phyloP scores from a whole-genome alignment of 2,329 filamentous ascomycete species.

The Cladophialophora carrionii region DNA sequence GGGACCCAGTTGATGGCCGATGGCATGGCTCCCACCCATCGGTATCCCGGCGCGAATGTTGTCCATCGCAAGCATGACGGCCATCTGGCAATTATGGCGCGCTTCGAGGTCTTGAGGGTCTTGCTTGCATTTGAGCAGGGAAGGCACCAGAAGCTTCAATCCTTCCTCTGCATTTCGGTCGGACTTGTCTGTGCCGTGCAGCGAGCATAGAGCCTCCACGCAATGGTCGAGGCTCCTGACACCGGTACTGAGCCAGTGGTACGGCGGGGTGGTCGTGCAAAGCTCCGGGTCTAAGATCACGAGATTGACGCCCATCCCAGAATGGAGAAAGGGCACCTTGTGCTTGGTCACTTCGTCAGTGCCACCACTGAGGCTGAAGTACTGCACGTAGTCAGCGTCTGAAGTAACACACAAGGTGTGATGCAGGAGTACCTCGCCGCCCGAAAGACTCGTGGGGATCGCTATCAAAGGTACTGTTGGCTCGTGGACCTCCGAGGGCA shows the following conservation, averaged over 20 bases:
- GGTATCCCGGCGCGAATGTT: slow-evolving; percentile 20
- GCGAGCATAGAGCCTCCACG: slow-evolving; percentile 57
- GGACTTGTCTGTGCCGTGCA: slow-evolving; percentile 40
- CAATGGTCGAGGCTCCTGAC: slow-evolving; percentile 62
- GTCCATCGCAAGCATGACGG: slow-evolving; percentile 46
- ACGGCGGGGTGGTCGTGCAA: slow-evolving; percentile 54
- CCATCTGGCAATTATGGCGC: slow-evolving; percentile 53
- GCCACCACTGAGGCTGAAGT: slow-evolving; percentile 17
- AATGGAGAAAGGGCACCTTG: slow-evolving; percentile 15
- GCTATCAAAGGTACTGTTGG: slow-evolving; percentile 45
- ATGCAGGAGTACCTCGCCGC: slow-evolving; percentile 31
- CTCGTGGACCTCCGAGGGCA: slow-evolving; percentile 48
- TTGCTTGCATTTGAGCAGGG: slow-evolving; percentile 47
- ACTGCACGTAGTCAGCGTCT: slow-evolving; percentile 2
- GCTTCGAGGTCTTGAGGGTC: slow-evolving; percentile 43
- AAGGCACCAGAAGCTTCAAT: slow-evolving; percentile 48
- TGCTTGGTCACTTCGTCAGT: slow-evolving; percentile 17
- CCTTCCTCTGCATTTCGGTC: slow-evolving; percentile 47
- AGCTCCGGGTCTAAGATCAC: slow-evolving; percentile 53
- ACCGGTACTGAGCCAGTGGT: slow-evolving; percentile 62
- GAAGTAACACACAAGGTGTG: neutral
- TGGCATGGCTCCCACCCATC: slow-evolving; percentile 56
- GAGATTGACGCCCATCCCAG: slow-evolving; percentile 16
- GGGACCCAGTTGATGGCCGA: slow-evolving; percentile 58
- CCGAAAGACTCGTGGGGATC: slow-evolving; percentile 14